Conservation (phyloP, 176 grass and related monocot genomes). For the Lolium multiflorum region DNA sequence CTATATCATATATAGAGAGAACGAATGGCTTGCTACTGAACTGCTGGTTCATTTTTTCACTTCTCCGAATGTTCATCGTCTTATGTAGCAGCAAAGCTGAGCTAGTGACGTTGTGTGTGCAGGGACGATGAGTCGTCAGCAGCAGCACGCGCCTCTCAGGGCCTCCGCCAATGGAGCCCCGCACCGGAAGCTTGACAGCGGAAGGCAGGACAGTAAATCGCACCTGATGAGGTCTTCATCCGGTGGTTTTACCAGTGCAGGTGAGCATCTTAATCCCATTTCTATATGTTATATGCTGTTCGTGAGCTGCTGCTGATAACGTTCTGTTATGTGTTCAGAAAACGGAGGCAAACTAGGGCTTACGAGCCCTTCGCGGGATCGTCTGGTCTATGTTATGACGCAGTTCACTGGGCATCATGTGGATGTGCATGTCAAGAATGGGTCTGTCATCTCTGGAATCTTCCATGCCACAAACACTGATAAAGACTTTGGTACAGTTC, state of each 20-base stretch:
- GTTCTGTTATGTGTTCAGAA: slow-evolving; percentile 46
- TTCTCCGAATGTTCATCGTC: background rate
- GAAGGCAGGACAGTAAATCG: slow-evolving; percentile 57
- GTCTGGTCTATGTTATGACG: slow-evolving; percentile 76
- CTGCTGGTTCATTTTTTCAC: background rate
- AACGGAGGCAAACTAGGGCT: slow-evolving; percentile 70
- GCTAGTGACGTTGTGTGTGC: slow-evolving; percentile 25
- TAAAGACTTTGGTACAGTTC: slow-evolving; percentile 82
- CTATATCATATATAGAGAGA: background rate
- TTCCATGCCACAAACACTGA: slow-evolving; percentile 86
- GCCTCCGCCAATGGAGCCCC: slow-evolving; percentile 66
- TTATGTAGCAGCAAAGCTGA: slow-evolving; percentile 29
- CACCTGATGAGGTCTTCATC: slow-evolving; percentile 52
- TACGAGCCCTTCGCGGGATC: slow-evolving; percentile 63
- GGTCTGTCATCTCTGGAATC: slow-evolving; percentile 95
- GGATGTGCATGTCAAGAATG: slow-evolving; percentile 94
- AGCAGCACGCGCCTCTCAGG: slow-evolving; percentile 55
- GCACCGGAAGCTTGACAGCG: slow-evolving; percentile 60
- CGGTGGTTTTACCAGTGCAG: slow-evolving; percentile 43
- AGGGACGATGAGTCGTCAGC: slow-evolving; percentile 80
- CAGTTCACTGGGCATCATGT: slow-evolving; percentile 81
- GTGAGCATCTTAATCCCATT: slow-evolving; percentile 43
- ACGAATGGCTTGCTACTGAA: background rate
- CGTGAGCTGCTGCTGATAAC: slow-evolving; percentile 38
- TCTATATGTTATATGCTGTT: slow-evolving; percentile 3